phyloP scores from a whole-genome alignment of 805 yeast species.

The Metschnikowia anglica region DNA sequence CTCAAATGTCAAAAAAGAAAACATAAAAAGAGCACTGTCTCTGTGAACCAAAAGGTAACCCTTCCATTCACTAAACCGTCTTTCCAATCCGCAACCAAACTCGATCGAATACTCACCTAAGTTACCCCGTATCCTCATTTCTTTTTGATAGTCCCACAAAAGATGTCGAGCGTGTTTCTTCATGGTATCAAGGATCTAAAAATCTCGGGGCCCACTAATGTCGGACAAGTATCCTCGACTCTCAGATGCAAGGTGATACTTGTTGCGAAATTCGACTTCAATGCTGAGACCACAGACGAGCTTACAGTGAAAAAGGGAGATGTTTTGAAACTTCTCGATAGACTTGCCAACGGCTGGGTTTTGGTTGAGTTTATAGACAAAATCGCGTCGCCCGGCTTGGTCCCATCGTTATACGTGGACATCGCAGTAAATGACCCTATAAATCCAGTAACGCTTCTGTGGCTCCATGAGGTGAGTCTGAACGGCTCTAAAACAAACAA shows the following conservation, averaged over 20 bases:
- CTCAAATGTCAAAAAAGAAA: conserved; percentile 5
- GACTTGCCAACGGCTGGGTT: conserved; percentile 54
- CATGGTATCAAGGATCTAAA: conserved; percentile 21
- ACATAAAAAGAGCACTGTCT: too few relatives aligned
- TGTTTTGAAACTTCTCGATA: conserved; percentile 48
- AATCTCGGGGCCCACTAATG: conserved; percentile 23
- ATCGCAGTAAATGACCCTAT: conserved; percentile 43
- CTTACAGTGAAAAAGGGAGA: conserved; percentile 50
- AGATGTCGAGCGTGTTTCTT: conserved; percentile 17
- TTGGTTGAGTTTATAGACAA: conserved; percentile 54
- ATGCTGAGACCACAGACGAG: conserved; percentile 45
- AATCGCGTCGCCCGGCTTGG: conserved; percentile 46
- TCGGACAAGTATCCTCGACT: conserved; percentile 14
- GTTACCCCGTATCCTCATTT: background rate
- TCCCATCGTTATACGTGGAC: conserved; percentile 51
- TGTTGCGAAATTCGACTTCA: conserved; percentile 47
- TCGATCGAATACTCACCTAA: too few relatives aligned
- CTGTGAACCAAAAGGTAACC: too few relatives aligned
- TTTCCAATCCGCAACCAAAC: too few relatives aligned
- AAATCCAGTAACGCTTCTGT: conserved; percentile 38
- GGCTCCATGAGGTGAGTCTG: conserved; percentile 29
- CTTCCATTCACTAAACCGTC: too few relatives aligned
- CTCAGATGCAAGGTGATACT: conserved; percentile 39
- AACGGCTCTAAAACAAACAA: conserved; percentile 3
- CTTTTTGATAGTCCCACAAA: background rate